Evolutionary conservation across 768 basidiomycete species (phyloP).

Genomic region (Tubosaeta brunneosetosa): DNA sequence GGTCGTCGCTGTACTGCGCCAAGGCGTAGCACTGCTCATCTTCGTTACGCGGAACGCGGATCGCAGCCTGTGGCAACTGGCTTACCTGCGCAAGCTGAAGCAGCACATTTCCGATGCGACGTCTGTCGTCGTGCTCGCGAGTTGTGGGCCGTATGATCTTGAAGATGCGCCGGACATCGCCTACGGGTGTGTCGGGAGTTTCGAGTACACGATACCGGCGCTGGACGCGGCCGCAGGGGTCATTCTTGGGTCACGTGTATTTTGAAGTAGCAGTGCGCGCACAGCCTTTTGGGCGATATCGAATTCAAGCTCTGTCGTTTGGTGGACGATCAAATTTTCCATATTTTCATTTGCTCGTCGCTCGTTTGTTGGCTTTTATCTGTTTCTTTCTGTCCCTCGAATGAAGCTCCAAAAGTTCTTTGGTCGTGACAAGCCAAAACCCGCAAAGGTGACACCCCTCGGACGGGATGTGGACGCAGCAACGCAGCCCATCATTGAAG

Average conservation of each 20-base stretch:
- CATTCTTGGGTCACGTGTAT: conserved; percentile 18
- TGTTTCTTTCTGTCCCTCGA: background rate
- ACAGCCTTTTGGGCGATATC: conserved; percentile 23
- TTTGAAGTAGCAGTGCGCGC: conserved; percentile 9
- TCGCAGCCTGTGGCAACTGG: conserved; percentile 48
- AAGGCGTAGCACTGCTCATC: conserved; percentile 22
- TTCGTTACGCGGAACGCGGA: conserved; percentile 60
- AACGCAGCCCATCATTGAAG: conserved; percentile 24
- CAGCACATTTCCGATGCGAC: conserved; percentile 13
- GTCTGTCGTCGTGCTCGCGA: conserved; percentile 49
- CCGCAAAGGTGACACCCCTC: conserved; percentile 26
- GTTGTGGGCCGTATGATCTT: conserved; percentile 66
- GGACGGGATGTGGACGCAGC: conserved; percentile 20
- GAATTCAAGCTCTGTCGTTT: background rate
- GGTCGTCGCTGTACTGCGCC: background rate
- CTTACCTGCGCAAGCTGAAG: conserved; percentile 32
- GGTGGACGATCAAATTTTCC: no score
- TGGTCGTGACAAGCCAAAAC: conserved; percentile 44
- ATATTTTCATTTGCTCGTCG: background rate
- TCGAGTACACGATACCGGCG: conserved; percentile 54
- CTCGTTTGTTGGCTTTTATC: background rate
- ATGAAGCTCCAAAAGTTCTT: conserved; percentile 60
- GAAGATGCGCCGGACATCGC: conserved; percentile 23
- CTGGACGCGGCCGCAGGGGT: conserved; percentile 41
- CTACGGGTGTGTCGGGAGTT: conserved; percentile 45